Percentiles rank a stretch among this genome's conserved stretches.
Conservation (phyloP, 148 eudicot species). For the Camellia lanceoleosa region DNA sequence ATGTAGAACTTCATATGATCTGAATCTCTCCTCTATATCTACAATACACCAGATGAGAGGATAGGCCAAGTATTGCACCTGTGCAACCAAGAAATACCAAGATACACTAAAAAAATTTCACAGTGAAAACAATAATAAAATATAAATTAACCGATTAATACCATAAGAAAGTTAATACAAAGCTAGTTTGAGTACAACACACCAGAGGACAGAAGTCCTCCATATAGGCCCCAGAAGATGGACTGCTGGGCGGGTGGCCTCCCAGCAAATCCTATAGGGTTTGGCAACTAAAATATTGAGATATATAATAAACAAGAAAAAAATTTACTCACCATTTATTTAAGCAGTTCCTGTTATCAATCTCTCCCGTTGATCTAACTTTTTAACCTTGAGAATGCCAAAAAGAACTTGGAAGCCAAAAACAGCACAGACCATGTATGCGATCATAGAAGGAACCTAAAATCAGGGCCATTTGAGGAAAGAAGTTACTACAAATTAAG, state of each 20-base stretch:
- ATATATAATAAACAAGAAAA: not conserved
- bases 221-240: not conserved
- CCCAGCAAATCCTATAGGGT: not conserved
- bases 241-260: not conserved
- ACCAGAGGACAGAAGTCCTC: not conserved
- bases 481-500: slow-evolving; percentile 10
- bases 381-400: slow-evolving; percentile 80
- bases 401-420: slow-evolving; percentile 85
- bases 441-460: slow-evolving; percentile 72
- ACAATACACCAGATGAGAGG: not conserved
- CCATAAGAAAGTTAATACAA: not conserved
- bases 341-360: slow-evolving; percentile 94
- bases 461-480: slow-evolving; percentile 13
- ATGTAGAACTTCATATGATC: not conserved
- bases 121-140: not conserved
- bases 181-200: not conserved
- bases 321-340: slow-evolving; percentile 26
- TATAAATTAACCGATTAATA: not conserved
- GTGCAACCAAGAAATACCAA: not conserved
- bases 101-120: not conserved
- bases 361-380: slow-evolving; percentile 75
- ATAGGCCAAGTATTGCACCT: not conserved
- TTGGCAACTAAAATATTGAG: not conserved
- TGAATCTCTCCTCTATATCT: slow-evolving; percentile 1
- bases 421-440: slow-evolving; percentile 58